A percentile compares a stretch with the other conserved stretches of the same genome.
Conservation (phyloP, 1,284 basidiomycete species). For the Austroboletus novae-zelandiae region DNA sequence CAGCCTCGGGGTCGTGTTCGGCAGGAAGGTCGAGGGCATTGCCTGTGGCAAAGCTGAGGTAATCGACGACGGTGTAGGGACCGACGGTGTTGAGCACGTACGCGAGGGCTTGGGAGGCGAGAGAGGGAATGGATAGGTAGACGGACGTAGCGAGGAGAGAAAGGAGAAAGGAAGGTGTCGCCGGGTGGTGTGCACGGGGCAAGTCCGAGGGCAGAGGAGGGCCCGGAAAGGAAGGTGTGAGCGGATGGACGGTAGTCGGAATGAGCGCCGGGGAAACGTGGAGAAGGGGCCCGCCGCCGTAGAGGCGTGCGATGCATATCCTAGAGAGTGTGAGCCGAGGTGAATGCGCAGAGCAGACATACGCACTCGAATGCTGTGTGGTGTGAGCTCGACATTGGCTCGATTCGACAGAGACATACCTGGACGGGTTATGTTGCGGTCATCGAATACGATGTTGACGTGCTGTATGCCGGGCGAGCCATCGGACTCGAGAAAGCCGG, state of each 20-base stretch:
- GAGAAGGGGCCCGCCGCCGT: constrained; percentile 80
- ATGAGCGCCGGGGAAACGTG: constrained; percentile 65
- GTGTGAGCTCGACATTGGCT: constrained; percentile 6
- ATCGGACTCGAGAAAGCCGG: constrained; percentile 72
- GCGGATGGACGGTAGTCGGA: constrained; percentile 64
- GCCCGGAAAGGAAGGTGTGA: constrained; percentile 61
- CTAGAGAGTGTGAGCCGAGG: constrained; percentile 39
- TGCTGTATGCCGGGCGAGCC: constrained; percentile 37
- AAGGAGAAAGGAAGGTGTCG: constrained; percentile 79
- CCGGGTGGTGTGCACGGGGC: constrained; percentile 64
- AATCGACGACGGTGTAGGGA: constrained; percentile 74
- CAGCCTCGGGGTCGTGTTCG: constrained; percentile 52
- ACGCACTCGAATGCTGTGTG: constrained; percentile 61
- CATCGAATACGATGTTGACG: constrained; percentile 75
- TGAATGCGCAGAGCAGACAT: constrained; percentile 4
- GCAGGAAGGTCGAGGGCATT: constrained; percentile 57
- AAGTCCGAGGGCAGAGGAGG: constrained; percentile 28
- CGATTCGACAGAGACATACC: constrained; percentile 44
- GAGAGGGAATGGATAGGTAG: constrained; percentile 80
- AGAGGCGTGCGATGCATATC: constrained; percentile 79
- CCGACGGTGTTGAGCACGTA: constrained; percentile 76
- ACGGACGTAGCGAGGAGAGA: constrained; percentile 85
- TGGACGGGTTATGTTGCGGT: constrained; percentile 82
- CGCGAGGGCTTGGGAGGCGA: constrained; percentile 74
- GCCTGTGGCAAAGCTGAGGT: constrained; percentile 84